Base-by-base conservation (phyloP, 2,329 filamentous ascomycete genomes). In the Fusarium begoniae region DNA sequence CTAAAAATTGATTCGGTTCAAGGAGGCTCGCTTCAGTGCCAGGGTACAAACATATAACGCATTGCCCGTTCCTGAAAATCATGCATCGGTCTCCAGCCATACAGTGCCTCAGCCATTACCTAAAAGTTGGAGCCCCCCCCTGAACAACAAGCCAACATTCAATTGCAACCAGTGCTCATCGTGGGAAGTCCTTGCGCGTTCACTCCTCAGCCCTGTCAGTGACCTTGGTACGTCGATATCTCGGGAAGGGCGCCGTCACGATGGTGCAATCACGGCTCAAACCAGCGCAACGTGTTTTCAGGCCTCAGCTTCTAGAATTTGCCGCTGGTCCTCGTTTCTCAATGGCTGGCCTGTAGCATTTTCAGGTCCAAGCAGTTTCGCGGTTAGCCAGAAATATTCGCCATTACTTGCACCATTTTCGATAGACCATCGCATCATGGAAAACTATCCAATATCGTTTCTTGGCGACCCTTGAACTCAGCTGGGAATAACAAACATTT, bases 31-130 rank as follows among this genome's bases (percentile, higher is more conserved):
- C 62, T 61, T 63, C 30, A 53, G 30, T 55, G 48, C 61, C 50
- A 65, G 55, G 47, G 45, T 61, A n/a, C 55, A 51, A 51, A 54
- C 69, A 75, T 70, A 62, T 72, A 75, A 75, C 67, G 51, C 63
- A 74, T 63, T 63, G 53, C 60, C 61, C 58, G 74, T 76, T 70
- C 74, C 74, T 76, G 74, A 76, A 75, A 50, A 75, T 75, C 73
- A 71, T 69, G 60, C 67, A 58, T 59, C 54, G 37, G 40, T 32
- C 35, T 47, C 60, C 50, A 70, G 48, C 58, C 70, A 71, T 71
- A 74, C 67, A 59, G 61, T 53, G 56, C 28, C 50, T 54, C 69
- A 62, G 58, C 43, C 32, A 56, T 76, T 75, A 76, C 70, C 48
- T 74, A 75, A 75, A 58, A 60, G 6, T 44, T 61, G 38, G 61